Conservation (phyloP, 371 early-diverging fungal species). For the Haplosporangium sp. region DNA sequence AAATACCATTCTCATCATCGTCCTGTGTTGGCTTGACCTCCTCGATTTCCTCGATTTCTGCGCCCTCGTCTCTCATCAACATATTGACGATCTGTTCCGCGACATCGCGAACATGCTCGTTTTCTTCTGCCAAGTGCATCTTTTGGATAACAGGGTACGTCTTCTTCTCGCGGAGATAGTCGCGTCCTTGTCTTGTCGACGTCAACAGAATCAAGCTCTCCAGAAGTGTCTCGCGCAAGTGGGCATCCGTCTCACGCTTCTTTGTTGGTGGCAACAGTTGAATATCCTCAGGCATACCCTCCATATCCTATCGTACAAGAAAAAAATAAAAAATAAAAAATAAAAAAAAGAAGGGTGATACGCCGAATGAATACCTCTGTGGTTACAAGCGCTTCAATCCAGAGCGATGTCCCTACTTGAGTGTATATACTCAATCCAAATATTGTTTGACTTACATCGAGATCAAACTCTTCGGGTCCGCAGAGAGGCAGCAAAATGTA, state of each 20-base stretch:
- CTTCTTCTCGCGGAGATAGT: slow-evolving; percentile 80
- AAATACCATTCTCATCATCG: slow-evolving; percentile 47
- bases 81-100: slow-evolving; percentile 87
- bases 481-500: slow-evolving; percentile 91
- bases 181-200: slow-evolving; percentile 79
- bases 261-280: slow-evolving; percentile 88
- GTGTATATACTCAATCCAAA: too few species aligned
- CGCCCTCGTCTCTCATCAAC: slow-evolving; percentile 86
- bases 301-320: slow-evolving; percentile 75
- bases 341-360: slow-evolving; percentile 1
- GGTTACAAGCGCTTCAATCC: too few species aligned
- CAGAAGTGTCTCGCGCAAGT: slow-evolving; percentile 76
- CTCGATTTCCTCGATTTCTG: slow-evolving; percentile 50
- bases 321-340: neutral
- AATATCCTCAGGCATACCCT: slow-evolving; percentile 92
- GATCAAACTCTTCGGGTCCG: slow-evolving; percentile 91
- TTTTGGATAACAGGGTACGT: slow-evolving; percentile 90
- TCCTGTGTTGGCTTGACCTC: slow-evolving; percentile 28
- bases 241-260: slow-evolving; percentile 85
- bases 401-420: too few species aligned
- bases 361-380: too few species aligned
- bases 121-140: slow-evolving; percentile 80
- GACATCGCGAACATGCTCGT: slow-evolving; percentile 65
- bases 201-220: slow-evolving; percentile 88
- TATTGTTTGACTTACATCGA: slow-evolving; percentile 64